phyloP scores from a whole-genome alignment of 352 stramenopile genomes.

The Blastocystis hominis region DNA sequence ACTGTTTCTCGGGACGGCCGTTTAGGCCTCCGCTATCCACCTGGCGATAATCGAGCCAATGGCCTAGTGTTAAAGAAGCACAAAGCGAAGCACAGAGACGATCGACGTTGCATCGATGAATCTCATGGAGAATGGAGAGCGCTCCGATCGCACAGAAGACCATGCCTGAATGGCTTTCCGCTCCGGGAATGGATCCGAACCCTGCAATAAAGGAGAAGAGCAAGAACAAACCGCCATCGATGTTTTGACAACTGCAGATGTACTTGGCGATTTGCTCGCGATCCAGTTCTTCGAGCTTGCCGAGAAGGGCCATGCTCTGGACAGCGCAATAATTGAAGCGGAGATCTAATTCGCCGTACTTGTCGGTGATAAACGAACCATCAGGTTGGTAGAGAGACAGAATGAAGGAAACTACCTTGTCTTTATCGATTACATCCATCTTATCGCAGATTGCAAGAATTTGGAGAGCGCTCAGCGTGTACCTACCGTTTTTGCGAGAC shows the following conservation, averaged over 20 bases:
- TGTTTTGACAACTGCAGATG: slow-evolving; percentile 88
- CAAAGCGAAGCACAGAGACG: slow-evolving; percentile 40
- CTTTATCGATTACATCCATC: slow-evolving; percentile 70
- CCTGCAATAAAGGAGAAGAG: background rate
- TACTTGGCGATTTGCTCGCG: slow-evolving; percentile 78
- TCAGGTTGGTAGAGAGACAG: slow-evolving; percentile 65
- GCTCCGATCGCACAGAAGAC: slow-evolving; percentile 91
- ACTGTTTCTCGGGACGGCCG: slow-evolving; percentile 93
- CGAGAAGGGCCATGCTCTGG: slow-evolving; percentile 82
- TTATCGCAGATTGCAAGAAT: slow-evolving; percentile 84
- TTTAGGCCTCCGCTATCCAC: slow-evolving; percentile 89
- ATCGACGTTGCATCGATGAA: slow-evolving; percentile 65
- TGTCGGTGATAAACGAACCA: slow-evolving; percentile 88
- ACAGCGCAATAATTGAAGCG: slow-evolving; percentile 95
- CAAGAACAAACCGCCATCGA: slow-evolving; percentile 77
- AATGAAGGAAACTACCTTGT: slow-evolving; percentile 49
- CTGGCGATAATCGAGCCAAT: slow-evolving; percentile 92
- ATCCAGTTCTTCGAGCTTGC: slow-evolving; percentile 74
- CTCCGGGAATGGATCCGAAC: slow-evolving; percentile 74
- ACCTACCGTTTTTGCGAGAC: background rate
- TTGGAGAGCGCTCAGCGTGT: slow-evolving; percentile 86
- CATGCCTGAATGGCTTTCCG: slow-evolving; percentile 90
- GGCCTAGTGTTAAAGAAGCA: slow-evolving; percentile 74
- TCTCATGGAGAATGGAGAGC: slow-evolving; percentile 73
- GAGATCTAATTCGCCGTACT: slow-evolving; percentile 93